These are phyloP conservation scores for Mycena vulgaris DNA, from an alignment of 768 basidiomycete species.

Conservation along the genomic window DNA sequence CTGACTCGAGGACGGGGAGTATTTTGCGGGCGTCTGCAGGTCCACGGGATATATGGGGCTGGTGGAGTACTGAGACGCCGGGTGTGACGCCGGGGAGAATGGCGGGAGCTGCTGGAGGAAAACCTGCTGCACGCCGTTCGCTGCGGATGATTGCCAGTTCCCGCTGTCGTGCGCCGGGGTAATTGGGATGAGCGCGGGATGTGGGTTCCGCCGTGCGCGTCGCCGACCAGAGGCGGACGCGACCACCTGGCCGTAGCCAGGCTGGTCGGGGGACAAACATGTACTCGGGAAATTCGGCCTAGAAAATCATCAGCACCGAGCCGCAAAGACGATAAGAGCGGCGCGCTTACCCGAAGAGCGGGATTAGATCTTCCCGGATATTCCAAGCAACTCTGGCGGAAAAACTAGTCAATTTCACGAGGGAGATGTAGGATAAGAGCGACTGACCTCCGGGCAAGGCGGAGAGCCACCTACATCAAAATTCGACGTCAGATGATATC, in stretches of 20 bases:
- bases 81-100: constrained; percentile 18
- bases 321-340: constrained; percentile 4
- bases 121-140: not conserved
- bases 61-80: constrained; percentile 44
- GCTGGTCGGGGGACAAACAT: constrained; percentile 88
- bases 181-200: constrained; percentile 48
- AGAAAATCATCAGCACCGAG: not conserved
- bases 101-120: constrained; percentile 17
- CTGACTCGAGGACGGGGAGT: constrained; percentile 37
- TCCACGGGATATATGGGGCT: constrained; percentile 28
- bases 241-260: constrained; percentile 90
- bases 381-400: constrained; percentile 86
- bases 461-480: constrained; percentile 77
- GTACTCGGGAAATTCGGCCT: constrained; percentile 89
- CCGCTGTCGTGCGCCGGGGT: no score
- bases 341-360: constrained; percentile 84
- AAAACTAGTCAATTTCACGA: constrained; percentile 21
- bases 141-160: not conserved
- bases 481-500: constrained; percentile 25
- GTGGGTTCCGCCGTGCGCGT: constrained; percentile 69
- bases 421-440: constrained; percentile 24
- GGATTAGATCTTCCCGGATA: constrained; percentile 88
- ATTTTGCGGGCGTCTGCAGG: constrained; percentile 31
- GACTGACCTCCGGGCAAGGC: constrained; percentile 83
- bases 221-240: constrained; percentile 72